phyloP scores from a whole-genome alignment of 2,329 filamentous ascomycete genomes.

The Stenocarpella maydis region DNA sequence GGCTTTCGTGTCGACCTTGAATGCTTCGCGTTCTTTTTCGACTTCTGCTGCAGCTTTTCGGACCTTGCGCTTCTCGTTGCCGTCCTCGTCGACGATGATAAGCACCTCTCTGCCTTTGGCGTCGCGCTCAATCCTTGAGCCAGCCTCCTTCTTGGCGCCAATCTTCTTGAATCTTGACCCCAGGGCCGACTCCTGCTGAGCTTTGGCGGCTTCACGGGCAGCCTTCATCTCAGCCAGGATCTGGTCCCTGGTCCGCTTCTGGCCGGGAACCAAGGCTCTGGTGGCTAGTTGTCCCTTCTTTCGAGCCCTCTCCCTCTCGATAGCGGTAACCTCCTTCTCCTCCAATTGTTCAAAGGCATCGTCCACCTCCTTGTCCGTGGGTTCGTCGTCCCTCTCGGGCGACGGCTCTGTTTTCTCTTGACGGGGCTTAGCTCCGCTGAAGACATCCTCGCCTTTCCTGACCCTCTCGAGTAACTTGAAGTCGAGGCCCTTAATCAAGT shows the following conservation, averaged over 20 bases:
- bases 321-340: conserved; percentile 60
- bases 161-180: conserved; percentile 73
- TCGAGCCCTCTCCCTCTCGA: conserved; percentile 59
- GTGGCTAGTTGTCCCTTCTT: conserved; percentile 71
- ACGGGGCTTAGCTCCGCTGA: conserved; percentile 47
- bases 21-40: conserved; percentile 46
- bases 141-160: conserved; percentile 60
- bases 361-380: conserved; percentile 71
- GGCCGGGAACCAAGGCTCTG: conserved; percentile 59
- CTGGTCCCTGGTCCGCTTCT: conserved; percentile 71
- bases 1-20: conserved; percentile 63
- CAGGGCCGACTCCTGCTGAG: conserved; percentile 58
- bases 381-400: conserved; percentile 50
- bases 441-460: conserved; percentile 74
- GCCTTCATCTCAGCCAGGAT: conserved; percentile 74
- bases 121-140: conserved; percentile 68
- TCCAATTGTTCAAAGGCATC: conserved; percentile 71
- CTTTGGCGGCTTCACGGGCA: conserved; percentile 66
- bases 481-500: conserved; percentile 92
- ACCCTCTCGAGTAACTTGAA: conserved; percentile 78
- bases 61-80: conserved; percentile 71
- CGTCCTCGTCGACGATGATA: conserved; percentile 72
- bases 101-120: conserved; percentile 69
- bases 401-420: conserved; percentile 48
- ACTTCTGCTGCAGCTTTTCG: conserved; percentile 57